Conservation (phyloP, 2,329 filamentous ascomycete species). For the Aureobasidium sp. region DNA sequence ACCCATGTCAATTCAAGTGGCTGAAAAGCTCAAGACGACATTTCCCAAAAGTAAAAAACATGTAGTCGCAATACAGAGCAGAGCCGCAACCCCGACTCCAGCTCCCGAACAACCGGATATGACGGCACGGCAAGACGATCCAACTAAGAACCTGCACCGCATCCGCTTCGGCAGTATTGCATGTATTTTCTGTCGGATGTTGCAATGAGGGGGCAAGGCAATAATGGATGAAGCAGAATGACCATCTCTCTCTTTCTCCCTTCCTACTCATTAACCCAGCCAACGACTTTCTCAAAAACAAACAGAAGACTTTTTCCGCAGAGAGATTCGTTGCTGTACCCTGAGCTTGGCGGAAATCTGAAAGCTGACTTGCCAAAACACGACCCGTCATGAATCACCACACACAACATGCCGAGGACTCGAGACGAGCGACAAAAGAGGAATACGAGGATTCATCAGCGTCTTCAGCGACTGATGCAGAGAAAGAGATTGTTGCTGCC, state of each 20-base stretch:
- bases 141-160: background rate
- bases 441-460: conserved; percentile 3
- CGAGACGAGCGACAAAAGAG: background rate
- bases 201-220: background rate
- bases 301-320: too few relatives aligned
- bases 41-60: too few relatives aligned
- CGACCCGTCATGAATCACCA: conserved; percentile 9
- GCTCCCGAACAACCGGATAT: background rate
- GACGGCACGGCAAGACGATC: conserved; percentile 3
- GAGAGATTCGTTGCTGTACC: too few relatives aligned
- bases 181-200: background rate
- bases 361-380: background rate
- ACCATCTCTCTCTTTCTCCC: background rate
- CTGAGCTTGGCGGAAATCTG: background rate
- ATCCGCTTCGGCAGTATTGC: background rate
- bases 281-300: too few relatives aligned
- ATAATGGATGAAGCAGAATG: background rate
- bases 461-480: background rate
- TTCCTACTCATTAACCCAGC: too few relatives aligned
- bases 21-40: too few relatives aligned
- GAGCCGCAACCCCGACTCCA: background rate
- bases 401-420: background rate
- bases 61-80: background rate
- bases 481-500: conserved; percentile 1
- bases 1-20: too few relatives aligned